Evolutionary conservation across 768 basidiomycete genomes (phyloP).

Genomic region (Pulveroboletus sp.): DNA sequence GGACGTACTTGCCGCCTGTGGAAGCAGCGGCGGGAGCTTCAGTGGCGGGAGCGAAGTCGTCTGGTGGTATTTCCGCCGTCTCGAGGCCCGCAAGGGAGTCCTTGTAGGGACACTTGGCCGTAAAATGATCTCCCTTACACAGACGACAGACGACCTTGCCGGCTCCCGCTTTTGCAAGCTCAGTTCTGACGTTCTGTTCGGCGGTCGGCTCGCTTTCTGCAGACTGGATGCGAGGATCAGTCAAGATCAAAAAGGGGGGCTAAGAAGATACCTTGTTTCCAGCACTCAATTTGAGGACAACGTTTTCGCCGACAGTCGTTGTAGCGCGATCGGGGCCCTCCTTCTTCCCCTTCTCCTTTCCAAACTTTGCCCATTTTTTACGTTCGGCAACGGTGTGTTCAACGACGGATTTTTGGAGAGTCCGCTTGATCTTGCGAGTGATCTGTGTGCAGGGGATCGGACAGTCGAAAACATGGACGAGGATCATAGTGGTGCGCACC

Average conservation of each 20-base stretch:
- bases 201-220: slow-evolving; percentile 65
- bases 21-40: slow-evolving; percentile 32
- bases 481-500: slow-evolving; percentile 39
- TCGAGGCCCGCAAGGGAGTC: too few species aligned
- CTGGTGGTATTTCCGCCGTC: slow-evolving; percentile 43
- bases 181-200: slow-evolving; percentile 64
- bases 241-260: background rate
- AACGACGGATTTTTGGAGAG: slow-evolving; percentile 86
- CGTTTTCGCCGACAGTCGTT: slow-evolving; percentile 83
- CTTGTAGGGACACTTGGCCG: slow-evolving; percentile 98
- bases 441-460: slow-evolving; percentile 47
- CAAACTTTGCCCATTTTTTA: slow-evolving; percentile 93
- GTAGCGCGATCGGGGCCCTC: slow-evolving; percentile 91
- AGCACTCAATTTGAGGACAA: slow-evolving; percentile 57
- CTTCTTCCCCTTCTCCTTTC: slow-evolving; percentile 82
- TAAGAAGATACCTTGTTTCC: slow-evolving; percentile 54
- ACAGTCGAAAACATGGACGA: background rate
- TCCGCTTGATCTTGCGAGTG: slow-evolving; percentile 82
- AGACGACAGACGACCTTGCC: slow-evolving; percentile 91
- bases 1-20: slow-evolving; percentile 83
- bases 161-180: slow-evolving; percentile 69
- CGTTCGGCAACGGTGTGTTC: slow-evolving; percentile 93
- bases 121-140: slow-evolving; percentile 97
- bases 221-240: slow-evolving; percentile 35
- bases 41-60: slow-evolving; percentile 36